Conservation (phyloP, 306 rosid genomes). For the Senna siamea region DNA sequence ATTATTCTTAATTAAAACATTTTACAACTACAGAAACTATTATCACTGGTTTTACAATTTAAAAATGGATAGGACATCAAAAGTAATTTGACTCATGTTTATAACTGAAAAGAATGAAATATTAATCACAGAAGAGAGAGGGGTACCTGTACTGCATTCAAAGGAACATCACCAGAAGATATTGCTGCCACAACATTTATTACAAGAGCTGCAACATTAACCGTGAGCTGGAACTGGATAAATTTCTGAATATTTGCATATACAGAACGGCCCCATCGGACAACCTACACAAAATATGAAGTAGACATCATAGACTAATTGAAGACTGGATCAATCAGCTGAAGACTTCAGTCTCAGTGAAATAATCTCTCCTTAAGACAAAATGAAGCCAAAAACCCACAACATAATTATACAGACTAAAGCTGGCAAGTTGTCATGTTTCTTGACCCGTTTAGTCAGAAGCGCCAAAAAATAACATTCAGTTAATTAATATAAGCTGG, state of each 20-base stretch:
- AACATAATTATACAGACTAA: not conserved
- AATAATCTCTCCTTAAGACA: conserved; percentile 31
- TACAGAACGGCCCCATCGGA: conserved; percentile 99
- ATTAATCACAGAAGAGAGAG: conserved; percentile 31
- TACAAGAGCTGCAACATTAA: conserved; percentile 94
- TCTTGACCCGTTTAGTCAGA: conserved; percentile 10
- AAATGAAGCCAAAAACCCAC: conserved; percentile 22
- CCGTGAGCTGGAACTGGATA: conserved; percentile 97
- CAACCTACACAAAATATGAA: conserved; percentile 66
- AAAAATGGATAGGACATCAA: conserved; percentile 18
- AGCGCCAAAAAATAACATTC: conserved; percentile 23
- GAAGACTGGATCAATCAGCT: conserved; percentile 29
- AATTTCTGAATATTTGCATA: conserved; percentile 98
- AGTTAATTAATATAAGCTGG: conserved; percentile 6
- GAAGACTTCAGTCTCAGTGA: conserved; percentile 10
- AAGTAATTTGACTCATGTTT: conserved; percentile 23
- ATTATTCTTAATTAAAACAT: too few relatives aligned
- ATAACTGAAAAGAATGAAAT: conserved; percentile 5
- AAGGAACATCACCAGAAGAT: conserved; percentile 79
- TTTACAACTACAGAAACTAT: not conserved
- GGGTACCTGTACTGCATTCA: conserved; percentile 88
- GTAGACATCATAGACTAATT: conserved; percentile 21
- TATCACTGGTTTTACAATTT: conserved; percentile 25
- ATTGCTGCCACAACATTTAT: conserved; percentile 95
- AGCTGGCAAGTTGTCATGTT: conserved; percentile 28